These are phyloP conservation scores for Didymella exigua DNA, from an alignment of 2,329 filamentous ascomycete genomes.

Conservation along the genomic window DNA sequence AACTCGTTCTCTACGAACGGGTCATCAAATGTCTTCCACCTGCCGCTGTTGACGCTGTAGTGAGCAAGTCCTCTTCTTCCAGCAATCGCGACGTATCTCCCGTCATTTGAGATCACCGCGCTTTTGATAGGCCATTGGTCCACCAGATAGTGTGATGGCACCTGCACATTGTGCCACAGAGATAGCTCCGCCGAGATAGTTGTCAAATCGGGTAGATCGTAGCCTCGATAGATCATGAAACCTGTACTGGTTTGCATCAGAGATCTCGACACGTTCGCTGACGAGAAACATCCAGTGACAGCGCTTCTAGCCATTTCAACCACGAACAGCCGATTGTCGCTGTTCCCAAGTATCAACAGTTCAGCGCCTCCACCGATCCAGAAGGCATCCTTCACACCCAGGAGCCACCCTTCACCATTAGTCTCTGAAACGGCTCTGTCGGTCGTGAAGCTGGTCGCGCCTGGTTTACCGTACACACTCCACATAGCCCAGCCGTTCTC, in stretches of 20 bases:
- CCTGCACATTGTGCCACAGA: conserved; percentile 91
- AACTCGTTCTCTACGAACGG: conserved; percentile 85
- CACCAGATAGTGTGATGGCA: conserved; percentile 82
- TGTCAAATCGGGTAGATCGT: conserved; percentile 87
- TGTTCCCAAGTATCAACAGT: conserved; percentile 73
- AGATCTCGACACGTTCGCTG: conserved; percentile 87
- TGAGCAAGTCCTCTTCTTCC: conserved; percentile 89
- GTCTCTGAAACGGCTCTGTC: conserved; percentile 67
- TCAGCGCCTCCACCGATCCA: conserved; percentile 92
- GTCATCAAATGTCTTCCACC: conserved; percentile 94
- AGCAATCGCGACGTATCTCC: conserved; percentile 94
- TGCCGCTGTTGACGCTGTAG: conserved; percentile 90
- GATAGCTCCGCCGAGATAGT: conserved; percentile 91
- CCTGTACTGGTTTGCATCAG: conserved; percentile 86
- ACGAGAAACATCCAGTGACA: conserved; percentile 88
- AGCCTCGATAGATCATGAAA: conserved; percentile 90
- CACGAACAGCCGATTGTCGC: conserved; percentile 80
- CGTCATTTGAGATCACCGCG: conserved; percentile 87
- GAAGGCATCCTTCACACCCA: conserved; percentile 74
- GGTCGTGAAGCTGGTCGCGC: conserved; percentile 79
- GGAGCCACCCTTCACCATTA: conserved; percentile 85
- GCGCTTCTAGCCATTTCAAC: conserved; percentile 93
- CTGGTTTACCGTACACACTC: conserved; percentile 94
- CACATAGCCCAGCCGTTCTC: conserved; percentile 92
- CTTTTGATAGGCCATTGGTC: conserved; percentile 93